Base-by-base conservation (phyloP, 2,329 filamentous ascomycete genomes). In the Apiospora koreana region DNA sequence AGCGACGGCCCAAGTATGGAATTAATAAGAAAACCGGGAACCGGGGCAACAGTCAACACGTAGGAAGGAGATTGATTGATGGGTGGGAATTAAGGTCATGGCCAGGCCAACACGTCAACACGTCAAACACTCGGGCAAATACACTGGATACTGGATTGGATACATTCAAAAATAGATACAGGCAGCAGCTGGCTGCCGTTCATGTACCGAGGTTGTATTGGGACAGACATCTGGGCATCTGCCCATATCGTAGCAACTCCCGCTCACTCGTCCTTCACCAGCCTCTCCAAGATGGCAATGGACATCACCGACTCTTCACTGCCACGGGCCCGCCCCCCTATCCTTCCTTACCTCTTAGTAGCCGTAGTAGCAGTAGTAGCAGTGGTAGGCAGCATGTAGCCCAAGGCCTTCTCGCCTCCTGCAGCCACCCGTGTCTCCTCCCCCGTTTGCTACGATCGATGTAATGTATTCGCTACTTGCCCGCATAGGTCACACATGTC, bases 401-500 rank as follows among this genome's bases (percentile, higher is more conserved):
- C 18, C 50, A 58, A 35, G 50, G 54, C 54, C 3, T 38, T 14
- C 54, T 35, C 25, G 65, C 45, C 66, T 41, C 25, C 66, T 68
- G 66, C 66, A 38, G 38, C 21, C 16, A 41, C 28, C 66, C 66
- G 66, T 68, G 43, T 68, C 43, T 50, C n/a, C n/a, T 9, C 66
- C 43, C n/a, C 45, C 35, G 66, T 68, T 68, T 68, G 66, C 66
- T 68, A 62, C 45, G 18, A 25, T 54, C 21, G 12, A 25, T 38
- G 43, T 23, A 54, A 25, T 38, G 43, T 23, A 54, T 16, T 48
- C 3, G 28, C 45, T 68, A 21, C 64, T 28, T 68, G 43, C 3
- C 46, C 21, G 66, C 66, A 42, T 48, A 68, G 6, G 66, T 54
- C 10, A 35, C 46, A 68, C 66, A 68, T 50, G 66, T 38, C 25